Base-by-base conservation (phyloP, 495 filamentous ascomycete species). In the Neurospora sp. region DNA sequence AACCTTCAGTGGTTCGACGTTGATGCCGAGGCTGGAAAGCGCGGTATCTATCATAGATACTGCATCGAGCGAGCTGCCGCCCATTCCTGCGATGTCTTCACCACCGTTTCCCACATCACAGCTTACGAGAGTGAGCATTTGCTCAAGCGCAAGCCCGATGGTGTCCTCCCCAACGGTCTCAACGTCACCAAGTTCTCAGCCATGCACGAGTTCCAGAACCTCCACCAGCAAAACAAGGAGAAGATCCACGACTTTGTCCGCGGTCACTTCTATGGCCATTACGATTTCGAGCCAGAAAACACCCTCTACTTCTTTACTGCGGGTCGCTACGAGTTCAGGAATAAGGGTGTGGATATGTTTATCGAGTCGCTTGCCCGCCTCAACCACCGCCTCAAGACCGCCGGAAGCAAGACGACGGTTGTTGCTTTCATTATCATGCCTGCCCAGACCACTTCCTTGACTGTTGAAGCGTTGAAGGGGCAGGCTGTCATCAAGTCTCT, bases 401-500 rank as follows among this genome's bases (percentile, higher is more conserved):
- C 89, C 35, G 92, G 92, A 20, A 97, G 94, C 74, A 96, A 94
- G 82, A 97, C 88, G 77, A 99, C 96, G 1, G 92, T 99, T 27
- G 96, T 99, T n/a, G 94, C 96, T 18, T 99, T 99, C 79, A 92
- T 99, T 78, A 98, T 99, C 80, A 97, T 98, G 94, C 96, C 96
- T 5, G 96, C 96, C 3, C 94, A 98, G 81, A 98, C 96, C n/a
- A 90, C 93, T 9, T 98, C 96, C 0, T 84, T 99, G 70, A 97
- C 96, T 0, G 96, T 99, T 16, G 96, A 99, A 83, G 92, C 96
- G 8, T 86, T 99, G 71, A 97, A 97, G 82, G 96, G 96, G 70
- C 96, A 99, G 80, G 96, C 96, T 1, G 94, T 97, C 16, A 94
- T 99, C 81, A 99, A 99, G 82, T 97, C 94, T 9, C 87, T 99